These are phyloP conservation scores for Nakaseomyces bracarensis DNA, from an alignment of 1,139 yeast genomes.

Conservation along the genomic window DNA sequence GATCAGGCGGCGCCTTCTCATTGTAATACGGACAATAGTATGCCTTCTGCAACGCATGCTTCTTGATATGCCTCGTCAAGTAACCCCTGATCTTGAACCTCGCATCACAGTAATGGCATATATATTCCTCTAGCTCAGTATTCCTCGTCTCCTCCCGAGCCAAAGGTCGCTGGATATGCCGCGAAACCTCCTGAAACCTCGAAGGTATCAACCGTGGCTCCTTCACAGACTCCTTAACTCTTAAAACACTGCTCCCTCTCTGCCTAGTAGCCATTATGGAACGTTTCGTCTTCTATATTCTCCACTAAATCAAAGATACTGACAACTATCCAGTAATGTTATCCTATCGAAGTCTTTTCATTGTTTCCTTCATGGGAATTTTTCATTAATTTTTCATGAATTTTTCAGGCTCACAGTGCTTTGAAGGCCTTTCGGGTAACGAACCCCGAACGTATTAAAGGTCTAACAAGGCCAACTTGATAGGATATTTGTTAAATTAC, in stretches of 20 bases:
- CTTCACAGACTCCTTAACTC: constrained; percentile 1
- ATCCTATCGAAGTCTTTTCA: too few species aligned
- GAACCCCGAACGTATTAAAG: too few species aligned
- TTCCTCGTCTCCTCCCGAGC: neutral
- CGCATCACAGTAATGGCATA: constrained; percentile 70
- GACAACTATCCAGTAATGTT: too few species aligned
- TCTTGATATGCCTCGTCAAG: constrained; percentile 84
- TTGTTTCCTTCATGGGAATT: too few species aligned
- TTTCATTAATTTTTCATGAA: too few species aligned
- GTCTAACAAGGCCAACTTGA: too few species aligned
- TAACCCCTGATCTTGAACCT: constrained; percentile 81
- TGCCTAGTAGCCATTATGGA: neutral
- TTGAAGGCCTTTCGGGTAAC: too few species aligned
- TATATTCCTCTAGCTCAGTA: constrained; percentile 9
- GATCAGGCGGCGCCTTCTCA: constrained; percentile 37
- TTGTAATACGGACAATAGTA: constrained; percentile 82
- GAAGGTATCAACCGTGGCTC: neutral
- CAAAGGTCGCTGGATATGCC: neutral
- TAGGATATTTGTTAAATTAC: too few species aligned
- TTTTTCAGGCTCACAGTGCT: too few species aligned
- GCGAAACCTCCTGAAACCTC: neutral
- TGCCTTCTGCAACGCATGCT: constrained; percentile 80
- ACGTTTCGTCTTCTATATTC: neutral
- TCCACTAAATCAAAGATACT: too few species aligned
- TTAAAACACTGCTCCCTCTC: neutral